Base-by-base conservation (phyloP, 495 filamentous ascomycete species). In the Xylaria cubensis region DNA sequence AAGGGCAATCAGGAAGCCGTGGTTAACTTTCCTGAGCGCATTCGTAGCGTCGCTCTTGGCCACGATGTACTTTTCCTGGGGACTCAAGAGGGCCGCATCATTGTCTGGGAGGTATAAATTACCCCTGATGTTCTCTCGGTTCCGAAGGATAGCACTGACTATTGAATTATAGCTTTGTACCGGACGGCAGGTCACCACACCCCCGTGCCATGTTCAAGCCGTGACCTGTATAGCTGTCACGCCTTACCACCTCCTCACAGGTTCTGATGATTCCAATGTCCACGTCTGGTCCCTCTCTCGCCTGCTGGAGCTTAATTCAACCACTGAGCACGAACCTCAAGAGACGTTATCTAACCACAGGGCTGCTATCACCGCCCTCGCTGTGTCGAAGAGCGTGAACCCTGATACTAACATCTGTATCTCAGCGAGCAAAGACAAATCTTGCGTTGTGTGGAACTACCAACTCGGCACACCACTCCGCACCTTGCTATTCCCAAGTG, bases 391-490 rank as follows among this genome's bases (percentile, higher is more conserved):
- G 72, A 91, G 90, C 76, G 81, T 86, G 34, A 90, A 88, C 78
- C 72, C 72, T 39, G 85, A 86, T 67, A 89, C 89, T 66, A 94
- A 92, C 75, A 88, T 96, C 68, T 92, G 89, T 69, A 85, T 97
- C 19, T 94, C 94, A 3, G 88, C 90, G 1, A 92, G 93, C 67
- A 88, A 91, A 72, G 94, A 97, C 78, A 92, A 91, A 74, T 94
- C 90, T 1, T 92, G 91, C 72, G 90, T 96, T 72, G 87, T 93
- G 67, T 99, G 96, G 96, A 93, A 97, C 78, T 96, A 95, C 77
- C 88, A 90, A 36, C 92, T 87, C 1, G 94, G 94, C 46, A 85
- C 85, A 39, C 84, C 89, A 29, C 79, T 98, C 69, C 90, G 94
- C 72, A 97, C 94, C 21, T 90, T 93, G 73, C 85, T 98, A 24